These are phyloP conservation scores for Ligustrum vulgare DNA, from an alignment of 257 asterid genomes.

Conservation along the genomic window DNA sequence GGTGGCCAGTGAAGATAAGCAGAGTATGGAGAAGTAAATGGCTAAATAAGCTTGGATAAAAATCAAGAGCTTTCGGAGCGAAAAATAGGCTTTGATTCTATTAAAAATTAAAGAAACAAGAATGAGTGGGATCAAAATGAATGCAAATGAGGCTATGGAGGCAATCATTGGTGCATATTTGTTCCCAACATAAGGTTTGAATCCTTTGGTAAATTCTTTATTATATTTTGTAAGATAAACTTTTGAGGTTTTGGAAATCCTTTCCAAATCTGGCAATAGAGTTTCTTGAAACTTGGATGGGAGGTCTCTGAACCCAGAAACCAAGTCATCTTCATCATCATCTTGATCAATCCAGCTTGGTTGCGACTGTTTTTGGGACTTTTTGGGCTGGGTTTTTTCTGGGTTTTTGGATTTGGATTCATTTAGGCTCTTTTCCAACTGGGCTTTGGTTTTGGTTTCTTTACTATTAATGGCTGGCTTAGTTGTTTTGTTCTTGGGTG, in stretches of 20 bases:
- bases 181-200: constrained; percentile 19
- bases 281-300: constrained; percentile 78
- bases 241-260: constrained; percentile 65
- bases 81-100: constrained; percentile 72
- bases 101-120: constrained; percentile 73
- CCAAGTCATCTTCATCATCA: constrained; percentile 57
- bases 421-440: constrained; percentile 15
- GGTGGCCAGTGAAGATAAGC: constrained; percentile 57
- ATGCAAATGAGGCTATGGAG: constrained; percentile 62
- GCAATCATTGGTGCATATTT: constrained; percentile 77
- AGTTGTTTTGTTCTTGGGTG: constrained; percentile 54
- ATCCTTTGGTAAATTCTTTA: constrained; percentile 66
- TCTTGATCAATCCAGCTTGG: constrained; percentile 47
- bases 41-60: constrained; percentile 79
- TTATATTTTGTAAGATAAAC: constrained; percentile 61
- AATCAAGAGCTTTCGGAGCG: constrained; percentile 71
- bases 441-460: constrained; percentile 29
- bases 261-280: constrained; percentile 73
- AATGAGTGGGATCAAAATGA: constrained; percentile 66
- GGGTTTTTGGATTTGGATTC: constrained; percentile 26
- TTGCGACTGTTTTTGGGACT: constrained; percentile 25
- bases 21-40: constrained; percentile 80
- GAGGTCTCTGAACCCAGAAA: constrained; percentile 60
- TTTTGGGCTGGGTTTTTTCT: constrained; percentile 21
- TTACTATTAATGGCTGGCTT: constrained; percentile 35